Evolutionary conservation across 495 filamentous ascomycete species (phyloP).

Genomic region (Penicillium egyptiacum): DNA sequence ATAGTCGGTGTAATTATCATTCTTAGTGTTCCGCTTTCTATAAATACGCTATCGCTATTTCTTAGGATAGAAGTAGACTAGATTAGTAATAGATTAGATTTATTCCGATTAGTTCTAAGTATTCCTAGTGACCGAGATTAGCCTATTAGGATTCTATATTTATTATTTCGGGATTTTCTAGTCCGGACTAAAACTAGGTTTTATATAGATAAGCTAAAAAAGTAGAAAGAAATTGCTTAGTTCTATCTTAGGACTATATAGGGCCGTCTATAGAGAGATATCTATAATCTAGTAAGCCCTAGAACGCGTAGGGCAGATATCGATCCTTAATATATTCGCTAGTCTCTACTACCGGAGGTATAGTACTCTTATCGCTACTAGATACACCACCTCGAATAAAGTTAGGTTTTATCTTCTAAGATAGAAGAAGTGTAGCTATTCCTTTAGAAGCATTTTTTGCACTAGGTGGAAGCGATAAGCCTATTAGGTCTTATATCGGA

Average conservation of each 20-base stretch:
- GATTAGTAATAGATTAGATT: constrained; percentile 20
- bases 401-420: constrained; percentile 23
- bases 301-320: constrained; percentile 27
- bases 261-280: constrained; percentile 31
- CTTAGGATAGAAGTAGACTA: constrained; percentile 9
- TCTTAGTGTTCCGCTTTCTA: constrained; percentile 27
- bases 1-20: constrained; percentile 32
- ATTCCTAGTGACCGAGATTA: constrained; percentile 26
- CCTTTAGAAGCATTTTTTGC: constrained; percentile 43
- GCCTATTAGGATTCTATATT: constrained; percentile 15
- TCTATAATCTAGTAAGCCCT: constrained; percentile 32
- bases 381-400: constrained; percentile 22
- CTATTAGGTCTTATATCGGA: constrained; percentile 35
- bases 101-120: constrained; percentile 29
- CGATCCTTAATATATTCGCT: constrained; percentile 15
- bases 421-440: constrained; percentile 32
- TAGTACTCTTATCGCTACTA: constrained; percentile 41
- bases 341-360: constrained; percentile 29
- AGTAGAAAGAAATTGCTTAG: constrained; percentile 10
- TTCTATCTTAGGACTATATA: constrained; percentile 35
- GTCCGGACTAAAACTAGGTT: constrained; percentile 18
- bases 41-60: constrained; percentile 19
- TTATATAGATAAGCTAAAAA: constrained; percentile 19
- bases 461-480: constrained; percentile 45
- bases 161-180: constrained; percentile 17